Base-by-base conservation (phyloP, 345 rosid species). In the Bruguiera parviflora region DNA sequence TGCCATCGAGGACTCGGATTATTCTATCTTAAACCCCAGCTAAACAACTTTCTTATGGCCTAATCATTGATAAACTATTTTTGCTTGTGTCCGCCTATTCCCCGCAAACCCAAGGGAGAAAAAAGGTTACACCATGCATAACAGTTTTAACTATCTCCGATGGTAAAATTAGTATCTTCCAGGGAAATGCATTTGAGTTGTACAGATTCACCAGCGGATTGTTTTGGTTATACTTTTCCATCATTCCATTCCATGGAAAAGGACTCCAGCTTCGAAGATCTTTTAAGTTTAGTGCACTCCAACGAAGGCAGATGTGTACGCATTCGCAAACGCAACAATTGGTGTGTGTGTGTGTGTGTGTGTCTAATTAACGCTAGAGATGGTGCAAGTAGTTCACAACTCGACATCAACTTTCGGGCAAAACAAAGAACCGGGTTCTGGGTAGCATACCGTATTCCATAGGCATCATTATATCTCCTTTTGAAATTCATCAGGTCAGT, bases 171-270 rank as follows among this genome's bases (percentile, higher is more conserved):
- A 33, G 1, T 7, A 8, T 33, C 8, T 33, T 33, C 25, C 81
- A 13, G 62, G 66, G 60, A 16, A 63, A 67, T 55, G 68, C 77
- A 67, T 5, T 63, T 58, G 68, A 69, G 70, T 68, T 65, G 37
- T 53, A 51, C 8, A 59, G 75, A 72, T 81, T 56, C 77, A 82
- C 72, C 80, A 73, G 84, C 72, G 76, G 82, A 69, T 71, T 64
- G 53, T 32, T 62, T 71, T 22, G 49, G 74, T 56, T 66, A 65
- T 35, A 60, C 47, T 72, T 53, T 66, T 71, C 69, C 78, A 72
- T 78, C 66, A 66, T 51, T 0, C 37, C 64, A 55, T 58, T 61
- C 22, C 66, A 57, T 28, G 51, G 37, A 33, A 33, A 33, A 8
- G 37, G 37, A 33, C 37, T 29, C 31, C 15, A 27, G 28, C 68